Evolutionary conservation across 352 stramenopile species (phyloP).

Genomic region (Globisporangium radiosum): DNA sequence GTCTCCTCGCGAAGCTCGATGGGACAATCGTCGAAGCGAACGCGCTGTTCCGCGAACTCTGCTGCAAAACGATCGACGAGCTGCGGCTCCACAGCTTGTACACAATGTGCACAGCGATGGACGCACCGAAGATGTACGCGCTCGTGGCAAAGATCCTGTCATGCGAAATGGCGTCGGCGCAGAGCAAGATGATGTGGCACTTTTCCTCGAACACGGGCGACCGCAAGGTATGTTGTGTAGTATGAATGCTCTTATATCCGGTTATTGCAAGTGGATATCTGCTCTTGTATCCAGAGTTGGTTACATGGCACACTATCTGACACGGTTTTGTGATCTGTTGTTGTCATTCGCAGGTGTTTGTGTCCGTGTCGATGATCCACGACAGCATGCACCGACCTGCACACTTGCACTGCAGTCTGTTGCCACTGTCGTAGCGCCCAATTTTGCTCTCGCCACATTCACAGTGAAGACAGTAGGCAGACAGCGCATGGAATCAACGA

Average conservation of each 20-base stretch:
- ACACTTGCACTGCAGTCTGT: slow-evolving; percentile 74
- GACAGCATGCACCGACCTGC: slow-evolving; percentile 66
- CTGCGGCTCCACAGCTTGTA: slow-evolving; percentile 72
- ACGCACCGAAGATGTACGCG: slow-evolving; percentile 78
- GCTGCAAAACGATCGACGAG: slow-evolving; percentile 76
- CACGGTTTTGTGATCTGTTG: not conserved
- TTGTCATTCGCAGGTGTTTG: slow-evolving; percentile 42
- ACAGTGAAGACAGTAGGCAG: too few species aligned
- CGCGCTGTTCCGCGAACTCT: slow-evolving; percentile 67
- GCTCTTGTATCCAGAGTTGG: too few species aligned
- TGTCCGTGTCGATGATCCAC: slow-evolving; percentile 81
- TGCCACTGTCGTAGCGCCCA: slow-evolving; percentile 52
- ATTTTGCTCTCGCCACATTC: too few species aligned
- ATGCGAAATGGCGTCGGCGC: slow-evolving; percentile 68
- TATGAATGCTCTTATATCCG: not conserved
- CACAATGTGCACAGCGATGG: slow-evolving; percentile 70
- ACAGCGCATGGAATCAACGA: too few species aligned
- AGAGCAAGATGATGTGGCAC: slow-evolving; percentile 85
- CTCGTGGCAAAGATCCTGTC: slow-evolving; percentile 70
- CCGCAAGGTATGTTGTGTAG: slow-evolving; percentile 45
- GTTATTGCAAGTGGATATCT: too few species aligned
- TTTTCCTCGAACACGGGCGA: slow-evolving; percentile 56
- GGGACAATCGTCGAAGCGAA: slow-evolving; percentile 78
- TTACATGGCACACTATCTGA: too few species aligned
- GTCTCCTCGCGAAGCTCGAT: slow-evolving; percentile 67